These are phyloP conservation scores for Actinidia arguta DNA, from an alignment of 179 eudicot genomes.

Conservation along the genomic window DNA sequence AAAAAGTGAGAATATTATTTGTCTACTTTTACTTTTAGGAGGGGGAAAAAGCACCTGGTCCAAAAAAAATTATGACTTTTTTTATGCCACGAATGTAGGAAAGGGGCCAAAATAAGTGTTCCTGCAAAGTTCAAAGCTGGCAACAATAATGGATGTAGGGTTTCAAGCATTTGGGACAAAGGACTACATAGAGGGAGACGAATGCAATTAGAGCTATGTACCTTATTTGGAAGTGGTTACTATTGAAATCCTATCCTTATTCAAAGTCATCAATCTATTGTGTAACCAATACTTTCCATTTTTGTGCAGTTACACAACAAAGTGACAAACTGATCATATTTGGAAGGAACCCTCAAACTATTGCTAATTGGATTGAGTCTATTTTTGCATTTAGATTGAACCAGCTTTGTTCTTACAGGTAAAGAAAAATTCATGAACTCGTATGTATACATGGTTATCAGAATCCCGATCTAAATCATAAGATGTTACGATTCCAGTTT, in stretches of 20 bases:
- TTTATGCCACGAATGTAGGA: conserved; percentile 19
- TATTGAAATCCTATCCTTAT: conserved; percentile 6
- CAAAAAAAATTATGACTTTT: no score
- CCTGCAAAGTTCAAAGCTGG: conserved; percentile 10
- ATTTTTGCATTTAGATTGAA: no score
- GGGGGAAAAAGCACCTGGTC: no score
- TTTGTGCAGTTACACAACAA: no score
- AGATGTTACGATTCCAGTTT: no score
- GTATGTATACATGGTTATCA: no score
- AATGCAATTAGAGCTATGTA: conserved; percentile 4
- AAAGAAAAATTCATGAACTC: no score
- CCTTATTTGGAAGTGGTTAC: not conserved
- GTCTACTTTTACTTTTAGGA: no score
- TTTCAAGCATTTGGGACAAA: conserved; percentile 16
- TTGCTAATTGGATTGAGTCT: not conserved
- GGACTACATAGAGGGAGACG: not conserved
- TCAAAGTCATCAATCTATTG: not conserved
- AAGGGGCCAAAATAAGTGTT: not conserved
- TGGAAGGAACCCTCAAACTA: not conserved
- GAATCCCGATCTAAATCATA: no score
- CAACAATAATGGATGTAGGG: not conserved
- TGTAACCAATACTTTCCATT: not conserved
- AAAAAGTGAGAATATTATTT: no score
- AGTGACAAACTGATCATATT: not conserved
- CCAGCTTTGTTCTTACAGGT: no score